Percentiles rank a stretch among this genome's conserved stretches.
These are phyloP conservation scores for Priceomyces haplophilus DNA, from an alignment of 805 yeast species.

Conservation along the genomic window DNA sequence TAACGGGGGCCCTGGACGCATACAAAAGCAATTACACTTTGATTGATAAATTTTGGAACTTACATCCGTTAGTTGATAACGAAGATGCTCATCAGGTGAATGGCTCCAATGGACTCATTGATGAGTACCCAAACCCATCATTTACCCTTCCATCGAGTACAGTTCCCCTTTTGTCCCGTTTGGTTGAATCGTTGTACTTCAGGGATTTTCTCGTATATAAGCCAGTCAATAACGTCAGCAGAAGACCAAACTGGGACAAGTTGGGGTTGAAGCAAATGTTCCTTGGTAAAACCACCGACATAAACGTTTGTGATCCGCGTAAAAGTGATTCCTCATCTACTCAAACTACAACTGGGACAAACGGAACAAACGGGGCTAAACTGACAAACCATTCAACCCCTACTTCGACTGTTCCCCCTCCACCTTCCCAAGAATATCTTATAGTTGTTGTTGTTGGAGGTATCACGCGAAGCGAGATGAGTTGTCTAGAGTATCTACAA, in stretches of 20 bases:
- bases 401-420: neutral
- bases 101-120: constrained; percentile 10
- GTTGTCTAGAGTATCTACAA: constrained; percentile 65
- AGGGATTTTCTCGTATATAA: constrained; percentile 48
- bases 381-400: constrained; percentile 13
- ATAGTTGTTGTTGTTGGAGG: constrained; percentile 77
- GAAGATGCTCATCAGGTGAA: constrained; percentile 4
- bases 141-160: constrained; percentile 75
- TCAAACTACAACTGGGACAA: neutral
- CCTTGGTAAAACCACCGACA: constrained; percentile 38
- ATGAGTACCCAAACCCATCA: constrained; percentile 46
- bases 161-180: constrained; percentile 69
- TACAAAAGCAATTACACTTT: constrained; percentile 34
- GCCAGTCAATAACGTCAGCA: constrained; percentile 33
- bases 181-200: constrained; percentile 66
- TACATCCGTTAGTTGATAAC: constrained; percentile 43
- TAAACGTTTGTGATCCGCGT: constrained; percentile 30
- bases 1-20: constrained; percentile 29
- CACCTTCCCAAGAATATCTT: constrained; percentile 17
- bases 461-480: constrained; percentile 76
- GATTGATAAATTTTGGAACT: constrained; percentile 43
- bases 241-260: constrained; percentile 45
- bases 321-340: constrained; percentile 17
- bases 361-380: constrained; percentile 8
- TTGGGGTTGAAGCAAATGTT: constrained; percentile 39